These are phyloP conservation scores for Punica granatum DNA, from an alignment of 345 rosid genomes.

Conservation along the genomic window DNA sequence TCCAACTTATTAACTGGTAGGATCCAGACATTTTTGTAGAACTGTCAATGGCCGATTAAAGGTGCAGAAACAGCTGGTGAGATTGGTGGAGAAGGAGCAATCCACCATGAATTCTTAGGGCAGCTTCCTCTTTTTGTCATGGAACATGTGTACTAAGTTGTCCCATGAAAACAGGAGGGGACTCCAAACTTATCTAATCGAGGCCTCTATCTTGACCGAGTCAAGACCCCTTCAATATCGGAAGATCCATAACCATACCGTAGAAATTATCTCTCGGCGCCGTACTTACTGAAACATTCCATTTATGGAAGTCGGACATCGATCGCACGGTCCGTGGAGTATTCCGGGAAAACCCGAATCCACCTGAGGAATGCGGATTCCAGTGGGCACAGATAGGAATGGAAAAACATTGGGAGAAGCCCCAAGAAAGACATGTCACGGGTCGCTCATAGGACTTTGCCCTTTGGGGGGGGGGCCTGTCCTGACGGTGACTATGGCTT, in stretches of 20 bases:
- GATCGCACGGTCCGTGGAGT: too few species aligned
- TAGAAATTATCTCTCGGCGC: too few species aligned
- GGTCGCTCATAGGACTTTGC: too few species aligned
- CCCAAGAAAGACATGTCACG: too few species aligned
- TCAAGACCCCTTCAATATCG: neutral
- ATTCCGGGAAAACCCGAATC: too few species aligned
- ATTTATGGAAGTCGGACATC: too few species aligned
- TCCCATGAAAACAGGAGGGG: neutral
- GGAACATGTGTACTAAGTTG: neutral
- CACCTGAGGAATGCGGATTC: too few species aligned
- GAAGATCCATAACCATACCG: neutral
- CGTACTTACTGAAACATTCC: neutral
- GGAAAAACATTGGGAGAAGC: too few species aligned
- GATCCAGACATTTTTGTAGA: neutral
- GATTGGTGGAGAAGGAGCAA: neutral
- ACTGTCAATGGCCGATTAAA: neutral
- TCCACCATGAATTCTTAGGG: constrained; percentile 1
- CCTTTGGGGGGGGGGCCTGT: too few species aligned
- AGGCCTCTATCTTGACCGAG: neutral
- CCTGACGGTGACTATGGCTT: too few species aligned
- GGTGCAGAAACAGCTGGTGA: neutral
- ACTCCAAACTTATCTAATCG: neutral
- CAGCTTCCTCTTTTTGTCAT: neutral
- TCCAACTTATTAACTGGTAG: neutral
- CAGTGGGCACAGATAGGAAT: too few species aligned